Base-by-base conservation (phyloP, 805 yeast species). In the Metschnikowia proteae region DNA sequence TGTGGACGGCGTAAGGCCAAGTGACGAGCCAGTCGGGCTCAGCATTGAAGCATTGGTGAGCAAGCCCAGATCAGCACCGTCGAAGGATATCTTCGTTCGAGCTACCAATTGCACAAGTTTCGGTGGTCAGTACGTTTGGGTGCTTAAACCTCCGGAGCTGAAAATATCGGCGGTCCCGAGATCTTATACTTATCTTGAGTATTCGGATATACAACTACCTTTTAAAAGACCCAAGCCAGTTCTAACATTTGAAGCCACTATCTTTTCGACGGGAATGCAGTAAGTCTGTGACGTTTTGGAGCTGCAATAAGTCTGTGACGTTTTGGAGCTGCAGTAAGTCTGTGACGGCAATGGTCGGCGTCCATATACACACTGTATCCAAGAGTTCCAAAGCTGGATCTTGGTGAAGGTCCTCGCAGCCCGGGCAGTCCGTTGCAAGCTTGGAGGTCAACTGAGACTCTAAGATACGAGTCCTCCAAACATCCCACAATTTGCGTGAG, bases 41-140 rank as follows among this genome's bases (percentile, higher is more conserved):
- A 7, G 62, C 39, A 49, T 73, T 76, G 62, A 87, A 88, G 59
- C 78, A 84, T 60, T 86, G 87, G 65, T 90, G 53, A 90, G 71
- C 33, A 90, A 72, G 9, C 97, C 97, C 65, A 90, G 97, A 66
- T 90, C 97, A 2, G 96, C 92, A 37, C 96, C 96, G 66, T 90
- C 97, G 57, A 88, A 87, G 3, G 75, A 65, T 1, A 63, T 28
- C 52, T 30, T 54, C 38, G 13, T 48, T 38, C 7, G 55, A 46
- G 1, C 50, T 9, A 61, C 64, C 38, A 69, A 55, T 4, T 50
- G 50, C 56, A 57, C 42, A 89, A 71, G 34, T 45, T 48, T 9
- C 10, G 26, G 42, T 50, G 50, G 50, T 57, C 60, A 9, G 33
- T 7, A 23, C 34, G 46, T 50, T 41, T 5, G 60, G 60, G 9